Evolutionary conservation across 805 yeast species (phyloP), one percentile per base, ranked within the genome.

Genomic region (Candida insectalens): DNA sequence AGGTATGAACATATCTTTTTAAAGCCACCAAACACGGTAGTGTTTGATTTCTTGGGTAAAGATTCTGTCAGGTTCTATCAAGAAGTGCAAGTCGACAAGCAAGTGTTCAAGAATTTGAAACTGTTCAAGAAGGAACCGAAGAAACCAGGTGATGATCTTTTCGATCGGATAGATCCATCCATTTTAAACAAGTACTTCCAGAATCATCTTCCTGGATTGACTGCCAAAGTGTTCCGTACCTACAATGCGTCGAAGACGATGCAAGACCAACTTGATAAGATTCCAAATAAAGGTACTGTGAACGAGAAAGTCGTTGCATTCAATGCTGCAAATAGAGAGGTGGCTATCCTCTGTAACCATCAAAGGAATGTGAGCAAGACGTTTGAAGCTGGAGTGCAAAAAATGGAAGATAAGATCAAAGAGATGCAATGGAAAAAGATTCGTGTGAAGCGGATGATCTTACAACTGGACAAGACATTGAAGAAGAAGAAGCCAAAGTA

Each of bases 201-300:
- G 51, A 76, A 71, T 38, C 87, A 88, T 57, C 80, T 88, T 92
- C 76, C 82, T 17, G 97, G 97, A 0, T 67, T 88, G 43, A 87
- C 96, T 0, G 97, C 97, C 4, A 88, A 88, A 57, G 96, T 88
- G 15, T 89, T 88, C 67, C 94, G 97, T 77, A 88, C 97, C 1
- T 88, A 83, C 53, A 88, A 88, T 60, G 97, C 97, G 1, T 83
- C 96, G 2, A 83, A 83, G 55, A 87, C 96, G 2, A 89, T 88
- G 96, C 96, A 88, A 57, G 94, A 88, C 49, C 95, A 85, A 54
- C 59, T 89, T 39, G 95, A 83, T 51, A 60, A 77, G 47, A 85
- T 89, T 44, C 69, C 79, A n/a, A 82, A 84, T 53, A 81, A 74
- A 50, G 96, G 96, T 19, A 74, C 94, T 0, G 81, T 84, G 4